Conservation (phyloP, 2,329 filamentous ascomycete species). For the Colletotrichum destructivum region DNA sequence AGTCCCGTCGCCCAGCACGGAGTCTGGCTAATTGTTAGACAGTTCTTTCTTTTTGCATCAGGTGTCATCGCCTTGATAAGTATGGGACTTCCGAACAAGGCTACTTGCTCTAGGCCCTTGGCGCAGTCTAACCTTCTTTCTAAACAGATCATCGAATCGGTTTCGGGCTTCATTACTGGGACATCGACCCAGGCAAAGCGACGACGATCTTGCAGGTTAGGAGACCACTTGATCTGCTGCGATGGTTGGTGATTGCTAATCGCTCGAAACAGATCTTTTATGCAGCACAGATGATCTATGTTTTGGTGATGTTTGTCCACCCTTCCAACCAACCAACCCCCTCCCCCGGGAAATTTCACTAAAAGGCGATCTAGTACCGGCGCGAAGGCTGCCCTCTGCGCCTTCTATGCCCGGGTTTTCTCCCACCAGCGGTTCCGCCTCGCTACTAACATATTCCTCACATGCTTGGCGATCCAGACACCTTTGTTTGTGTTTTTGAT, state of each 20-base stretch:
- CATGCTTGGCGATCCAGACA: background rate
- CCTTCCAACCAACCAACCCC: background rate
- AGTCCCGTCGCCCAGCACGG: background rate
- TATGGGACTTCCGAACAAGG: background rate
- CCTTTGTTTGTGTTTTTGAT: background rate
- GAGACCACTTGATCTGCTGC: too few relatives aligned
- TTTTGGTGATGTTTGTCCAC: constrained; percentile 38
- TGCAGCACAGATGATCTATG: constrained; percentile 45
- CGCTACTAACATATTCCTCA: background rate
- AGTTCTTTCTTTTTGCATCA: constrained; percentile 6
- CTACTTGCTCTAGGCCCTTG: background rate
- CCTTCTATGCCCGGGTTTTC: constrained; percentile 46
- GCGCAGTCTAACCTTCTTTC: fast-evolving
- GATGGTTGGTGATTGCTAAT: background rate
- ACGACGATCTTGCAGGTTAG: constrained; percentile 31
- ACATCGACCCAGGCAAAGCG: constrained; percentile 40
- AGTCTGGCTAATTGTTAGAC: background rate
- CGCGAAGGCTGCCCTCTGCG: constrained; percentile 46
- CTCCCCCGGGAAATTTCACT: background rate
- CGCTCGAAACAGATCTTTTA: constrained; percentile 37
- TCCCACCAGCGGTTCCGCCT: background rate
- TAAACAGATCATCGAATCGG: constrained; percentile 35
- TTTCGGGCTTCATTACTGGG: constrained; percentile 46
- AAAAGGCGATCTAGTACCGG: constrained; percentile 14
- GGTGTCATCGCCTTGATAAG: background rate